Base-by-base conservation (phyloP, 352 stramenopile genomes). In the Phytophthora pini region DNA sequence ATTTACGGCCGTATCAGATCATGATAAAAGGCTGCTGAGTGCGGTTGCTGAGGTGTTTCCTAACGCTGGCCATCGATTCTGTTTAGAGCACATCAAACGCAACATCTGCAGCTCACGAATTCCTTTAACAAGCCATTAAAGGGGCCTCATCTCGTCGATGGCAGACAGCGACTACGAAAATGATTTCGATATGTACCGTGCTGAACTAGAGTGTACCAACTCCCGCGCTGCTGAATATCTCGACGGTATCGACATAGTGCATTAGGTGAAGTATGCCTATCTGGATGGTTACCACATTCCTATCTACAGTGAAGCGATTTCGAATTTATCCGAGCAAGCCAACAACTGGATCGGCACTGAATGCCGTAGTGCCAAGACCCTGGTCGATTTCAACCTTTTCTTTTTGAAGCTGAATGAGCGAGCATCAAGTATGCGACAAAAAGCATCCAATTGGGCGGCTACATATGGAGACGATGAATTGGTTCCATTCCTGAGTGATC, bases 331-430 rank as follows among this genome's bases (percentile, higher is more conserved):
- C 0, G 41, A 60, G 17, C 53, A 60, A 38, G 27, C 53, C 2
- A 60, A 52, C 17, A 60, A 60, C 17, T 52, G 53, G 53, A 50
- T 60, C 15, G 53, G 53, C 9, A 52, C 44, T 26, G 41, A 52
- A 5, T 60, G 53, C 27, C 26, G 41, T 15, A 60, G 40, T 20
- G 40, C 53, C 2, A 46, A 51, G 13, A 31, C 27, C 5, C 17
- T 60, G 7, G 53, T 52, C 7, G 40, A 39, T 2, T 60, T 60
- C 27, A 36, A 44, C 26, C 11, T 60, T 45, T 41, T 32, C 51
- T 60, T 17, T 17, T 22, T 51, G 29, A 60, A 52, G 41, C 15
- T 60, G n/a, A 26, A 1, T 15, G 53, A 60, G 20, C 6, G 39
- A 13, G 53, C 27, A 1, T 60, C 40, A 2, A 8, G 4, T 4